Conservation (phyloP, 257 asterid genomes). For the Leonotis leonurus region DNA sequence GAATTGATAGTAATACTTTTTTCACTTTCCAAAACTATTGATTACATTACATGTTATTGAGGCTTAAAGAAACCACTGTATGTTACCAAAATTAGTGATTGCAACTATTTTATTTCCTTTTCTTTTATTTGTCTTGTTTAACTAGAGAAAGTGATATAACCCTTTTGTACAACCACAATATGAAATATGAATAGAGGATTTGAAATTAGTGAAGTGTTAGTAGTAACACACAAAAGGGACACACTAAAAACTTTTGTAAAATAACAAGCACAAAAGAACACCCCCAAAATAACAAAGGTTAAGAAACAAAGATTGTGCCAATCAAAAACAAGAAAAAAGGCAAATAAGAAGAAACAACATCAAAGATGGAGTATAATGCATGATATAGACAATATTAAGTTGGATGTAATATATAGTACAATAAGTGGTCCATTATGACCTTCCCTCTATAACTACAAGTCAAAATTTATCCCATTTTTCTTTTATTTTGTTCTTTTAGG, state of each 20-base stretch:
- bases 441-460: constrained; percentile 23
- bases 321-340: neutral
- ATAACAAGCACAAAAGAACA: constrained; percentile 15
- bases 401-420: constrained; percentile 26
- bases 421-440: constrained; percentile 48
- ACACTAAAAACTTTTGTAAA: neutral
- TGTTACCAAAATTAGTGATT: too few species aligned
- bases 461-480: constrained; percentile 27
- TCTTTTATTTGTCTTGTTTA: neutral
- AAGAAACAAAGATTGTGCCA: constrained; percentile 24
- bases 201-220: neutral
- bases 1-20: too few species aligned
- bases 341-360: neutral
- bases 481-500: constrained; percentile 17
- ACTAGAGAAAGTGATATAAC: neutral
- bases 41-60: too few species aligned
- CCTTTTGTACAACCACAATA: neutral
- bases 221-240: neutral
- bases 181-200: neutral
- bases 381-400: constrained; percentile 37
- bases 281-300: neutral
- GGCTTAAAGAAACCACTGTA: too few species aligned
- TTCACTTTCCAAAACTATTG: too few species aligned
- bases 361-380: constrained; percentile 23
- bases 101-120: too few species aligned